Base-by-base conservation (phyloP, 805 yeast species). In the Pichia sporocuriosa region DNA sequence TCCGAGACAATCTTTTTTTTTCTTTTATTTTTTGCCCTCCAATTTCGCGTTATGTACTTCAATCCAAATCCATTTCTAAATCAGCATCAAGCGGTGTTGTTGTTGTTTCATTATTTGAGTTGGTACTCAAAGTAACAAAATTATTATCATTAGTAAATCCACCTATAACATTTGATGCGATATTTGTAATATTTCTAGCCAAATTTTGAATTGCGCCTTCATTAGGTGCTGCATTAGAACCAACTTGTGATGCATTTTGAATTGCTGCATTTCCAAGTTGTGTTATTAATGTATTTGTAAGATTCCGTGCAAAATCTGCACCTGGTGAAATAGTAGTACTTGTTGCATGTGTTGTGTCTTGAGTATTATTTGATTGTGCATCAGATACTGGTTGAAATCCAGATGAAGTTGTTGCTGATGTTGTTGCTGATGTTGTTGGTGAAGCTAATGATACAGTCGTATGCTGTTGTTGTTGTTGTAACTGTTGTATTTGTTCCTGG, bases 11-110 rank as follows among this genome's bases (percentile, higher is more conserved):
- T n/a, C n/a, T n/a, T n/a, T n/a, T n/a, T n/a, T n/a, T n/a, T n/a
- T n/a, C n/a, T n/a, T n/a, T n/a, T n/a, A n/a, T n/a, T n/a, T n/a
- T 26, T 26, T 26, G 29, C 29, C 29, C 29, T 26, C 25, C 23
- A 21, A 32, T 21, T 23, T 19, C 26, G 22, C 13, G 29, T 26
- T 6, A 26, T 7, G n/a, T 24, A 8, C 26, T 13, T 29, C 19
- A 42, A 25, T 44, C 48, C 26, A 44, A 28, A 24, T 44, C 48
- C 30, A 42, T 23, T 10, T 37, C 40, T 9, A 43, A 32, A 25
- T 33, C 45, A 10, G 29, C 46, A 31, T 29, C 37, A 15, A 37
- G 19, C 6, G 34, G 34, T 28, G 21, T n/a, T 26, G 17, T 16
- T 37, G 31, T 23, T 38, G 30, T 20, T 21, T 26, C 13, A 12